Conservation (phyloP, 78 protist genomes). For the Dictyostelium brefeldianum region DNA sequence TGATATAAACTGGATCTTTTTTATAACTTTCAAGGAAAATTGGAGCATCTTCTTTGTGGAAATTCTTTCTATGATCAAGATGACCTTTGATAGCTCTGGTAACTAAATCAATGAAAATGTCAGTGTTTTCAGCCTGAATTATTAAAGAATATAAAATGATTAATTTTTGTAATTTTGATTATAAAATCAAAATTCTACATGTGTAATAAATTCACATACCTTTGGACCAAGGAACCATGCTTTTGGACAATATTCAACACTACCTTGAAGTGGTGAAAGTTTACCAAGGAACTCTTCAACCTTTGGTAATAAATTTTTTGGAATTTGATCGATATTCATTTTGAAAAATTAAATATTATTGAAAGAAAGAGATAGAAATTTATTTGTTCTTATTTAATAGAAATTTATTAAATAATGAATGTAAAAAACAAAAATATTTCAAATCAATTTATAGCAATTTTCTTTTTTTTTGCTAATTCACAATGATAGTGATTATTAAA, state of each 20-base stretch:
- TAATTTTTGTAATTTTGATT: neutral
- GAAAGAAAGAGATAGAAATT: too few species aligned
- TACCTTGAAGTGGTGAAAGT: constrained; percentile 5
- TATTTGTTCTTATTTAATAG: too few species aligned
- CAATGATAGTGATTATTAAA: too few species aligned
- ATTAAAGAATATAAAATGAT: neutral
- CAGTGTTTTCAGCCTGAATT: constrained; percentile 19
- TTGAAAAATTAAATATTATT: too few species aligned
- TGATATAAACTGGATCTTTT: constrained; percentile 22
- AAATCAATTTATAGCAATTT: too few species aligned
- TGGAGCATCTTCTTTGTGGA: constrained; percentile 39
- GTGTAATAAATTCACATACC: neutral
- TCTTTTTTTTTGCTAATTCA: too few species aligned
- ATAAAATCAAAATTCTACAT: neutral
- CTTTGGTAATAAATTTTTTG: neutral
- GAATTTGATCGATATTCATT: neutral
- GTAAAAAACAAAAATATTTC: too few species aligned
- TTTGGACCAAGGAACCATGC: constrained; percentile 69
- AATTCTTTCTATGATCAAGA: neutral
- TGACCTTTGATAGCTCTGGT: constrained; percentile 7
- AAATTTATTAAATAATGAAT: too few species aligned
- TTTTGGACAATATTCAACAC: constrained; percentile 4
- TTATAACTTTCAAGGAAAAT: constrained; percentile 7
- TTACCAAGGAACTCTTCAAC: neutral
- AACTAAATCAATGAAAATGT: neutral